Percentiles rank a stretch among this genome's conserved stretches.
phyloP scores from a whole-genome alignment of 1,284 basidiomycete species.

The Pseudozyma pruni region DNA sequence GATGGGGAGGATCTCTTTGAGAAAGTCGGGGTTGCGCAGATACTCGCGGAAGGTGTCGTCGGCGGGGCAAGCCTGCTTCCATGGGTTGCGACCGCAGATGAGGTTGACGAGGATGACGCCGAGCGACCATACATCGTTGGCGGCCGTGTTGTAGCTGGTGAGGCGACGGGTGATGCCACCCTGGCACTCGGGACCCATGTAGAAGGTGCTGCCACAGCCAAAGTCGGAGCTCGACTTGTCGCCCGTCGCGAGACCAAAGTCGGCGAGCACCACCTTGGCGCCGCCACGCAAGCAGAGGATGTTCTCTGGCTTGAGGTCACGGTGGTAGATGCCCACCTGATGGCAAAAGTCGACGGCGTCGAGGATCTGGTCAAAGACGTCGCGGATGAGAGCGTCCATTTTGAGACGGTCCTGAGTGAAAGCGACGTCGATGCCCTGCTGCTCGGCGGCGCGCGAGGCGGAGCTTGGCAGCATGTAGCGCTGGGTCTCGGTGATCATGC shows the following conservation, averaged over 20 bases:
- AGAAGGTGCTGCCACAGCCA: constrained; percentile 93
- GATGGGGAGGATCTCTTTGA: constrained; percentile 65
- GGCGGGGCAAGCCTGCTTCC: constrained; percentile 78
- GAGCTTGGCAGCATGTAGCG: constrained; percentile 73
- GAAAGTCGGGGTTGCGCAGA: constrained; percentile 61
- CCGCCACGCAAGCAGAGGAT: constrained; percentile 84
- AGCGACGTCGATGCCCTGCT: constrained; percentile 44
- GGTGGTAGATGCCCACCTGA: constrained; percentile 82
- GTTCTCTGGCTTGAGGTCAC: constrained; percentile 98
- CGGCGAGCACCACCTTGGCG: constrained; percentile 85
- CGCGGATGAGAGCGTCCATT: constrained; percentile 62
- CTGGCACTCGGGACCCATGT: constrained; percentile 97
- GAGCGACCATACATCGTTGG: constrained; percentile 89
- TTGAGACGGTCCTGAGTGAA: constrained; percentile 43
- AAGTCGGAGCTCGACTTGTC: constrained; percentile 89
- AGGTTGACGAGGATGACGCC: constrained; percentile 93
- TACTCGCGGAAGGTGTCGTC: constrained; percentile 77
- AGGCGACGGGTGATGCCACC: constrained; percentile 74
- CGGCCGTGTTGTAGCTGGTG: constrained; percentile 76
- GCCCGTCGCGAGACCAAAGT: constrained; percentile 95
- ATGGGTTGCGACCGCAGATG: constrained; percentile 86
- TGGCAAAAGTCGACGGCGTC: constrained; percentile 90
- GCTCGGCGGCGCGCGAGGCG: constrained; percentile 33
- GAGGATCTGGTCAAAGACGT: constrained; percentile 73
- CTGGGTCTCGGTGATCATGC: constrained; percentile 75